These are phyloP conservation scores for Singerocomus inundabilis DNA, from an alignment of 1,284 basidiomycete genomes.

Conservation along the genomic window DNA sequence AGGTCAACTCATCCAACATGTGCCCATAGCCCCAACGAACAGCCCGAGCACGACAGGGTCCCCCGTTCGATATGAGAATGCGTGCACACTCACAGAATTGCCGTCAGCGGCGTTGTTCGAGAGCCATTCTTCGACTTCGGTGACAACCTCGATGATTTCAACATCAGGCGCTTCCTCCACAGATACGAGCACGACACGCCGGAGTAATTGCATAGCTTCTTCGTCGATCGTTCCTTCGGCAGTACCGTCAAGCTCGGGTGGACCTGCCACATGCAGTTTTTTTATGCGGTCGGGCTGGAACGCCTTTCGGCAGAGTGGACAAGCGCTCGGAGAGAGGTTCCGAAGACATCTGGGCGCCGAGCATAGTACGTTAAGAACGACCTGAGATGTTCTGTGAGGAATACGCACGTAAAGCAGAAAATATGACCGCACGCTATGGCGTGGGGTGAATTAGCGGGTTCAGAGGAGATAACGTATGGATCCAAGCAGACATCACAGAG, in stretches of 20 bases:
- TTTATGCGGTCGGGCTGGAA: conserved; percentile 54
- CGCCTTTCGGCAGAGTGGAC: conserved; percentile 62
- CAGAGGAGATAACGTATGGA: conserved; percentile 46
- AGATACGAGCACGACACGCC: conserved; percentile 46
- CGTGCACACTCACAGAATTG: conserved; percentile 33
- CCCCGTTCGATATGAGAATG: conserved; percentile 7
- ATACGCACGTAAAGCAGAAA: conserved; percentile 60
- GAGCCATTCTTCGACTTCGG: conserved; percentile 50
- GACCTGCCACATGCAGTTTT: conserved; percentile 53
- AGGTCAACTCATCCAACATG: background rate
- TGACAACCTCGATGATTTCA: conserved; percentile 43
- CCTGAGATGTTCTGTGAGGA: conserved; percentile 5
- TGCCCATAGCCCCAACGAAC: background rate
- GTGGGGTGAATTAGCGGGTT: conserved; percentile 50
- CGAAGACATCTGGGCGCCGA: conserved; percentile 45
- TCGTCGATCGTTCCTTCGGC: conserved; percentile 27
- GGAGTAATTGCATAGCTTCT: conserved; percentile 41
- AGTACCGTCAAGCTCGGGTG: conserved; percentile 39
- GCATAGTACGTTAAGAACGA: conserved; percentile 12
- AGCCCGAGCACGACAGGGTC: background rate
- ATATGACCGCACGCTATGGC: conserved; percentile 69
- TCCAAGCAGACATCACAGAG: conserved; percentile 71
- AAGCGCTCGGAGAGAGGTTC: conserved; percentile 48
- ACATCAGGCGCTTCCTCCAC: conserved; percentile 41
- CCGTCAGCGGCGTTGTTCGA: conserved; percentile 20